phyloP scores from a whole-genome alignment of 495 filamentous ascomycete genomes.

The Lepraria neglecta region DNA sequence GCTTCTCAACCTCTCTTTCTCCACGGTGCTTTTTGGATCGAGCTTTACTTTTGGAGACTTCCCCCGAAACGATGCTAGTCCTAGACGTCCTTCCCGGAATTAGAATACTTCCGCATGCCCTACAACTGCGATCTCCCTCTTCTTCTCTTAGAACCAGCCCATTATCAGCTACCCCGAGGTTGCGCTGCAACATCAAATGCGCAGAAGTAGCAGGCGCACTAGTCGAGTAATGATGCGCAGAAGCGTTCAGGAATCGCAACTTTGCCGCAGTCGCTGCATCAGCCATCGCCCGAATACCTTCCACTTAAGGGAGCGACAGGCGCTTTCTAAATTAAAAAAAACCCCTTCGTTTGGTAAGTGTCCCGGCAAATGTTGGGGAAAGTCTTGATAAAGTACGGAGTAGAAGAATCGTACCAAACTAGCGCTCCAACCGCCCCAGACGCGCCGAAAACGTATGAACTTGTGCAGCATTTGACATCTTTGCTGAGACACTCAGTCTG shows the following conservation, averaged over 20 bases:
- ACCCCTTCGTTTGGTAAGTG: no score
- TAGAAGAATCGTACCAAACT: no score
- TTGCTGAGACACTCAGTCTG: no score
- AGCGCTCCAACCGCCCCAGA: no score
- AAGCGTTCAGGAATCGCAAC: constrained; percentile 15
- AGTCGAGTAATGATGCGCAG: constrained; percentile 16
- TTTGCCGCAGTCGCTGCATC: constrained; percentile 11
- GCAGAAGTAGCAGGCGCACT: constrained; percentile 20
- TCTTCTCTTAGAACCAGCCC: no score
- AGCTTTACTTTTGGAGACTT: neutral
- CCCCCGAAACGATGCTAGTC: neutral
- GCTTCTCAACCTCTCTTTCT: neutral
- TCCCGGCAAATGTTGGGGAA: no score
- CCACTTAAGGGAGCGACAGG: neutral
- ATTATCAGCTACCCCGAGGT: constrained; percentile 1
- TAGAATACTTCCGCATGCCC: constrained; percentile 22
- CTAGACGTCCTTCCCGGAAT: constrained; percentile 17
- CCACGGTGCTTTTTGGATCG: neutral
- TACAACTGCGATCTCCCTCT: constrained; percentile 2
- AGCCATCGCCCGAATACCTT: neutral
- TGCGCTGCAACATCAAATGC: constrained; percentile 22
- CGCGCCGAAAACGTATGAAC: no score
- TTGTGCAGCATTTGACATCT: no score
- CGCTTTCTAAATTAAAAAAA: no score
- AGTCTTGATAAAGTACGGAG: no score